Evolutionary conservation across 768 basidiomycete species (phyloP).

Genomic region (Mycena galopus): DNA sequence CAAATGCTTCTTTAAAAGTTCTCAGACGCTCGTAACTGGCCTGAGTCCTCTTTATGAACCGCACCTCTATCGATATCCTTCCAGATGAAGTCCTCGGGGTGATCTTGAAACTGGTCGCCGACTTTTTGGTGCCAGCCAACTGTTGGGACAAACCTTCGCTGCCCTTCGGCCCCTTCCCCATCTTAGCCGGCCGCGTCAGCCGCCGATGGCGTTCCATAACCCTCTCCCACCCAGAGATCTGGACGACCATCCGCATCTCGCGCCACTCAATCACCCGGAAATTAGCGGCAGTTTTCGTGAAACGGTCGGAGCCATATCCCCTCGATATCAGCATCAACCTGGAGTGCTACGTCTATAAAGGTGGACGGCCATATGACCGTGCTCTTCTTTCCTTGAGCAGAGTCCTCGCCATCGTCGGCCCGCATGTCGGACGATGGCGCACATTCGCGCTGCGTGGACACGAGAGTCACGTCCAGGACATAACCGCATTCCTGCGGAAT

Average conservation of each 20-base stretch:
- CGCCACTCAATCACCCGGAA: not conserved
- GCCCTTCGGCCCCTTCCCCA: constrained; percentile 30
- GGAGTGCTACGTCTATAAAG: not conserved
- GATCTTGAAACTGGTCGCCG: constrained; percentile 3
- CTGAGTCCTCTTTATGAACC: not conserved
- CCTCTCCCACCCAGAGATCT: not conserved
- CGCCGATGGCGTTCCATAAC: not conserved
- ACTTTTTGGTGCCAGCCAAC: not conserved
- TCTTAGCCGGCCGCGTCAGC: not conserved
- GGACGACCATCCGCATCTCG: not conserved
- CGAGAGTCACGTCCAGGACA: not conserved
- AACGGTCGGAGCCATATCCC: not conserved
- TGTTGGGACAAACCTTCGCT: not conserved
- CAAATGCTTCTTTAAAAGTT: not conserved
- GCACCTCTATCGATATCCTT: not conserved
- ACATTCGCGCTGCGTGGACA: not conserved
- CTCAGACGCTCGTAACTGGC: not conserved
- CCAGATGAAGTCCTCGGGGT: not conserved
- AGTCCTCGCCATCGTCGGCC: not conserved
- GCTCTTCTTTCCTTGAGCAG: not conserved
- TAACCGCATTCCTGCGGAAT: not conserved
- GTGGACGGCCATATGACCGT: not conserved
- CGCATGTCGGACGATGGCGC: constrained; percentile 8
- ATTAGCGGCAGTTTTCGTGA: not conserved
- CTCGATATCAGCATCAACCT: constrained; percentile 1